Evolutionary conservation across 495 filamentous ascomycete genomes (phyloP).

Genomic region (Penicillium simplicissimum): DNA sequence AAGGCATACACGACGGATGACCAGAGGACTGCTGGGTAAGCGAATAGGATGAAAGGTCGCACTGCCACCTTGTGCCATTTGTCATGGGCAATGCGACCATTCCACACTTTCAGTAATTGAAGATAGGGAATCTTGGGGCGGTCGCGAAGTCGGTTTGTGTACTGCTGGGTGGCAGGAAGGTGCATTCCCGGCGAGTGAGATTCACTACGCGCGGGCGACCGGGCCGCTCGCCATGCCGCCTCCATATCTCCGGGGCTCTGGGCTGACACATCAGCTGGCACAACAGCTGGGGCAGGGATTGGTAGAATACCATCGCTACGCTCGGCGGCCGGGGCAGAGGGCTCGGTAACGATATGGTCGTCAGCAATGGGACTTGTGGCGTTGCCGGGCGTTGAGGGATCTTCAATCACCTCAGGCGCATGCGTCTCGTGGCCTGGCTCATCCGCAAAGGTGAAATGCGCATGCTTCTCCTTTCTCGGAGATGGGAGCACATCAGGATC

Average conservation of each 20-base stretch:
- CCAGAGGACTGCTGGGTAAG: constrained; percentile 91
- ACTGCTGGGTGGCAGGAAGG: constrained; percentile 38
- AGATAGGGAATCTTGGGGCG: constrained; percentile 65
- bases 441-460: constrained; percentile 60
- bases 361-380: background rate
- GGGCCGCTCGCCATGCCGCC: constrained; percentile 14
- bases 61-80: constrained; percentile 74
- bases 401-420: background rate
- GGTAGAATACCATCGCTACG: constrained; percentile 15
- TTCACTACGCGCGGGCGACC: constrained; percentile 37
- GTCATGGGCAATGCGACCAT: constrained; percentile 75
- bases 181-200: constrained; percentile 30
- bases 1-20: constrained; percentile 82
- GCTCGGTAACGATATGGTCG: constrained; percentile 6
- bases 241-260: constrained; percentile 26
- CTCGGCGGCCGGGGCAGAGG: constrained; percentile 15
- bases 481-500: constrained; percentile 7
- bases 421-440: constrained; percentile 25
- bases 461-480: constrained; percentile 33
- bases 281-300: constrained; percentile 9
- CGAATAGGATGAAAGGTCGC: constrained; percentile 82
- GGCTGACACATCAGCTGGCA: constrained; percentile 5
- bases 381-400: background rate
- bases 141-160: constrained; percentile 61
- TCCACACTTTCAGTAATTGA: constrained; percentile 70